Base-by-base conservation (phyloP, 768 basidiomycete species). In the Boletus speciosus region DNA sequence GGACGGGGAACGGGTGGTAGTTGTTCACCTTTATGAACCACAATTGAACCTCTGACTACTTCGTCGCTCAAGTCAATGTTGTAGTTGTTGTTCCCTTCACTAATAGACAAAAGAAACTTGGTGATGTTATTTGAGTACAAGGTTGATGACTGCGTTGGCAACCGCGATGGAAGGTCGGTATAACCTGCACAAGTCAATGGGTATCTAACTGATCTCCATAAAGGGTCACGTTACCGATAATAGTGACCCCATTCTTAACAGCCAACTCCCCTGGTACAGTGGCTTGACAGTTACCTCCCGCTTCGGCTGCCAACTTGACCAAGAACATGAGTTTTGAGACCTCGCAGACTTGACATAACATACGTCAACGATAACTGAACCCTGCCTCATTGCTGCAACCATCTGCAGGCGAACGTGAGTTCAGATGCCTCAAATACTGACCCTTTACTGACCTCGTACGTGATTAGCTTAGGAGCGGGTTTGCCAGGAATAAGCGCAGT, bases 41-140 rank as follows among this genome's bases (percentile, higher is more conserved):
- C 83, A 40, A 93, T 76, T 3, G 91, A 84, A 8, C 91, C 90
- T 45, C 91, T 82, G 54, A 88, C 81, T 39, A 93, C 92, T 71
- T 94, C 92, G 61, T 94, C 92, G 15, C 81, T 80, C 15, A 93
- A 76, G 64, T 93, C 82, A 50, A 94, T 73, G 6, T 69, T 70
- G 65, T 83, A 93, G 43, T 75, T 81, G 42, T 76, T 78, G 42
- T 76, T 78, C 41, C 85, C 79, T 37, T 78, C 78, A 29, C 85
- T 84, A 8, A 94, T 81, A 5, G 91, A 92, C 15, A 93, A 76
- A 41, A 94, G 77, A 72, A 94, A 93, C 67, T 94, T 94, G 36
- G 88, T 86, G 58, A 94, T 85, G 64, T 94, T 94, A 71, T 94
- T 94, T 6, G 92, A 94, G 68, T 94, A 94, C 6, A 94, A 74